phyloP scores from a whole-genome alignment of 441 rosid species.

The Syzygium malaccense region DNA sequence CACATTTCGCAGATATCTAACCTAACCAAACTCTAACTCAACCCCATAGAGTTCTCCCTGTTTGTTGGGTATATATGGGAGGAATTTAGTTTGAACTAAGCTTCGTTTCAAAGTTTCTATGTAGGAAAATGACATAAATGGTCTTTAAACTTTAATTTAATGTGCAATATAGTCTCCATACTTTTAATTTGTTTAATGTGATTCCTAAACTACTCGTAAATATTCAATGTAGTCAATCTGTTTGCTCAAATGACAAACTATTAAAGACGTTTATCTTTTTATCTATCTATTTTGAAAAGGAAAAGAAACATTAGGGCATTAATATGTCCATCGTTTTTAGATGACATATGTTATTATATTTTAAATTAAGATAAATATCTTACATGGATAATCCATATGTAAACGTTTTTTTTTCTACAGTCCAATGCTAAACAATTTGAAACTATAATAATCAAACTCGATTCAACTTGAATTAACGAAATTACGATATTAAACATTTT shows the following conservation, averaged over 20 bases:
- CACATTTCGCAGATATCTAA: accelerated
- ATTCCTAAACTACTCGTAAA: not conserved
- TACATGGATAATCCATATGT: not conserved
- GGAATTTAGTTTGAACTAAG: not conserved
- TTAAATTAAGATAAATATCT: not conserved
- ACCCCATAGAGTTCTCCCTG: not conserved
- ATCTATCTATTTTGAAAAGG: not conserved
- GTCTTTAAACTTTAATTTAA: not conserved
- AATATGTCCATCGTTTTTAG: not conserved
- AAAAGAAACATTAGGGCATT: not conserved
- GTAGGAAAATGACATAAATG: not conserved
- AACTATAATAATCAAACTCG: not conserved
- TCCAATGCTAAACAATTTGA: not conserved
- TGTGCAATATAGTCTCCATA: accelerated
- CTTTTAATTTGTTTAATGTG: too few species aligned
- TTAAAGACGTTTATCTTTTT: not conserved
- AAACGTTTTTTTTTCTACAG: not conserved
- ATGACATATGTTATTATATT: not conserved
- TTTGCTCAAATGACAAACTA: not conserved
- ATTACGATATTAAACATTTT: not conserved
- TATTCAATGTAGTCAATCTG: not conserved
- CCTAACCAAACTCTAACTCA: not conserved
- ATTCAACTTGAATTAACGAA: not conserved
- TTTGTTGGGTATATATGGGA: not conserved
- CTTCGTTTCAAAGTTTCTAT: not conserved